Conservation (phyloP, 1,284 basidiomycete genomes). For the Cerrena zonata region DNA sequence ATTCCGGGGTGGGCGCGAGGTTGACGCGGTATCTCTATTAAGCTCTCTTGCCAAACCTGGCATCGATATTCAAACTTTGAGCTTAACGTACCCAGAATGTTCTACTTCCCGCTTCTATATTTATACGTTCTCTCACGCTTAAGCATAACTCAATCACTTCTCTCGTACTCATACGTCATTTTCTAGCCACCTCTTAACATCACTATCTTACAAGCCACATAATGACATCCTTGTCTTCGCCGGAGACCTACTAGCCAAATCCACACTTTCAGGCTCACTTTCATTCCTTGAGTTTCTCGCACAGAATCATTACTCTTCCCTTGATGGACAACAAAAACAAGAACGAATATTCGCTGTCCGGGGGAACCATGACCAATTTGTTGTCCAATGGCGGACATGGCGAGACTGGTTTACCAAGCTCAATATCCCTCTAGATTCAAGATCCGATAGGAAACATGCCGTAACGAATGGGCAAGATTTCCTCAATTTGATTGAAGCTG, state of each 20-base stretch:
- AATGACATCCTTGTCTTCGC: slow-evolving; percentile 71
- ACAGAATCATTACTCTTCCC: slow-evolving; percentile 34
- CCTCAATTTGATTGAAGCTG: slow-evolving; percentile 40
- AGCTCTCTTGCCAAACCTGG: too few relatives aligned
- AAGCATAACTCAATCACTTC: too few relatives aligned
- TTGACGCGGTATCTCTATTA: not conserved
- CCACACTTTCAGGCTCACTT: slow-evolving; percentile 51
- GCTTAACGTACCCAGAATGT: too few relatives aligned
- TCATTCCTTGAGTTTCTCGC: slow-evolving; percentile 64
- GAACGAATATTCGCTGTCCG: slow-evolving; percentile 55
- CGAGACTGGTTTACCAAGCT: slow-evolving; percentile 53
- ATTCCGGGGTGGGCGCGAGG: not conserved
- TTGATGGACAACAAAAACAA: not conserved
- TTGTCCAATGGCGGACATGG: slow-evolving; percentile 84
- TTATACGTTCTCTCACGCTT: too few relatives aligned
- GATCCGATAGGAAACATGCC: not conserved
- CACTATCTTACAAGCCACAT: slow-evolving; percentile 51
- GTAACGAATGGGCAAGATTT: slow-evolving; percentile 45
- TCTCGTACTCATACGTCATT: too few relatives aligned
- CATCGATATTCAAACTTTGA: too few relatives aligned
- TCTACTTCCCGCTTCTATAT: too few relatives aligned
- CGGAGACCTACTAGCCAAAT: slow-evolving; percentile 78
- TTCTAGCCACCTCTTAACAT: slow-evolving; percentile 54
- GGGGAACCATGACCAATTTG: slow-evolving; percentile 86
- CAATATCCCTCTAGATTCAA: slow-evolving; percentile 6